Percentiles rank a stretch among this genome's conserved stretches.
Evolutionary conservation across 2,329 filamentous ascomycete genomes (phyloP).

Genomic region (Trichophyton equinum): DNA sequence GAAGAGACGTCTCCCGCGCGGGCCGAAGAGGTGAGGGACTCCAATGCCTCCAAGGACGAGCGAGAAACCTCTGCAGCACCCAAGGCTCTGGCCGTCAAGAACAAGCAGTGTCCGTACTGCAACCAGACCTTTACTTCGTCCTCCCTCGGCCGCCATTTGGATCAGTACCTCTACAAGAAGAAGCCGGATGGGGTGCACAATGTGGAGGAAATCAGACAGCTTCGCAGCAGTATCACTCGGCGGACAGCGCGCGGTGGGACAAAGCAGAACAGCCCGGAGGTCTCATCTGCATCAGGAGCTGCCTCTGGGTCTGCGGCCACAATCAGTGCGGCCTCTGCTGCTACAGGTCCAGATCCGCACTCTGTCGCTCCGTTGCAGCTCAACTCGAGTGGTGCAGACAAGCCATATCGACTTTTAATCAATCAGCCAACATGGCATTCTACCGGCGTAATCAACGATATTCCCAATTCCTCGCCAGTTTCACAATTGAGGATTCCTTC

Average conservation of each 20-base stretch:
- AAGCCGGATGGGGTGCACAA: constrained; percentile 89
- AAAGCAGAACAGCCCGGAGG: constrained; percentile 50
- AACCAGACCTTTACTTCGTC: constrained; percentile 84
- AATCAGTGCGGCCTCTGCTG: constrained; percentile 9
- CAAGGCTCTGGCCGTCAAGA: constrained; percentile 52
- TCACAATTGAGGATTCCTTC: constrained; percentile 14
- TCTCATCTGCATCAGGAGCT: constrained; percentile 5
- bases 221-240: constrained; percentile 75
- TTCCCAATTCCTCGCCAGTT: constrained; percentile 35
- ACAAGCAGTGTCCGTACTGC: constrained; percentile 81
- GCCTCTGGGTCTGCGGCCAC: background rate
- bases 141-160: constrained; percentile 81
- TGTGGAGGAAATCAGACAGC: constrained; percentile 73
- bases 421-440: constrained; percentile 60
- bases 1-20: constrained; percentile 8
- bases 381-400: constrained; percentile 18
- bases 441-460: constrained; percentile 66
- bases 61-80: constrained; percentile 5
- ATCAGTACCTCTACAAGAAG: constrained; percentile 86
- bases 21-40: constrained; percentile 8
- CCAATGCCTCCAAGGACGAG: constrained; percentile 4
- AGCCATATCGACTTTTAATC: constrained; percentile 37
- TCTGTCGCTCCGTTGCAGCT: constrained; percentile 24
- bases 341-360: constrained; percentile 21
- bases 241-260: constrained; percentile 61